Percentiles rank a stretch among this genome's conserved stretches.
These are phyloP conservation scores for Malus asiatica DNA, from an alignment of 306 rosid genomes.

Conservation along the genomic window DNA sequence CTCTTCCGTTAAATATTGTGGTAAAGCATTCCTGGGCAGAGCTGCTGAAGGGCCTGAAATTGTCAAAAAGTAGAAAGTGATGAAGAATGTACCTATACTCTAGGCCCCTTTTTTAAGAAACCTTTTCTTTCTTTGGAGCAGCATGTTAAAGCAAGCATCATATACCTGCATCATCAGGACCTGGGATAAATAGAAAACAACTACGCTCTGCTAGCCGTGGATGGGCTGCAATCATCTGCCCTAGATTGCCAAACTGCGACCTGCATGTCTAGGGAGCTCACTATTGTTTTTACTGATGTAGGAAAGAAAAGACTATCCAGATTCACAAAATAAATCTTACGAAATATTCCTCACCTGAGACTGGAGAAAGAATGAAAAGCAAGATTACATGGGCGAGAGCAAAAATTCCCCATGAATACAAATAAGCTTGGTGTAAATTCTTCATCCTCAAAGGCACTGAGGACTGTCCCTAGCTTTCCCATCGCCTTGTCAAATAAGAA, in stretches of 20 bases:
- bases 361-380: conserved; percentile 60
- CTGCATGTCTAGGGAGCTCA: conserved; percentile 34
- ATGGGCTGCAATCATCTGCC: conserved; percentile 66
- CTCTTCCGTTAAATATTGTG: conserved; percentile 77
- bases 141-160: conserved; percentile 5
- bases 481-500: conserved; percentile 59
- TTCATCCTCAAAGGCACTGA: conserved; percentile 69
- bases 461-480: conserved; percentile 62
- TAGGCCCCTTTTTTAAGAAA: neutral
- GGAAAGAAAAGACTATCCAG: conserved; percentile 1
- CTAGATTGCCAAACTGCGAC: conserved; percentile 77
- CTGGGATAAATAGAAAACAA: conserved; percentile 80
- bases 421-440: conserved; percentile 81
- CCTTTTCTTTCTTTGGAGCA: neutral
- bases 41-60: conserved; percentile 67
- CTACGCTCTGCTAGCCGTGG: conserved; percentile 62
- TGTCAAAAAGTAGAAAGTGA: neutral
- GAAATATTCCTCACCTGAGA: conserved; percentile 53
- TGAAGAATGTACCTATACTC: neutral
- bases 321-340: neutral
- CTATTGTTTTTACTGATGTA: neutral
- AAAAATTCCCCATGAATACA: conserved; percentile 96
- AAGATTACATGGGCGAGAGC: conserved; percentile 78
- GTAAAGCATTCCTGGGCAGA: conserved; percentile 74
- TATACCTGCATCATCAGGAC: conserved; percentile 91